These are phyloP conservation scores for Pleurozium schreberi DNA, from an alignment of 225 moss, liverwort and hornwort genomes.

Conservation along the genomic window DNA sequence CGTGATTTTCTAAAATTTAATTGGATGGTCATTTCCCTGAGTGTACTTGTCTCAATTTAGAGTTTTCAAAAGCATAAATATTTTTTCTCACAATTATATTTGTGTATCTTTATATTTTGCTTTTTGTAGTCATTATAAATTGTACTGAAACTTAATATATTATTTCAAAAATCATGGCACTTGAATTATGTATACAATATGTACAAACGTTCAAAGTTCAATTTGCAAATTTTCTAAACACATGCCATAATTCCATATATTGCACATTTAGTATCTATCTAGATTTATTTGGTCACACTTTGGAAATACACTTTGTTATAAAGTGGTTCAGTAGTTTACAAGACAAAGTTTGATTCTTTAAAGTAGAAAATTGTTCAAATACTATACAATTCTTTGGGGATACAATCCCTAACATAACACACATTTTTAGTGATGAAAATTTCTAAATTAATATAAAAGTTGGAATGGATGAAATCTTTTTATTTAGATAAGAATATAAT, in stretches of 20 bases:
- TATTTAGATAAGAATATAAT: too few species aligned
- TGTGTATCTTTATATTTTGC: accelerated
- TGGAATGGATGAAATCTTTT: too few species aligned
- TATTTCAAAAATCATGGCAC: background rate
- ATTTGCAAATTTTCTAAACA: background rate
- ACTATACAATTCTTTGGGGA: background rate
- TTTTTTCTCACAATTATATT: background rate
- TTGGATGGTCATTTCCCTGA: too few species aligned
- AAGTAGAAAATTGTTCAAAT: background rate
- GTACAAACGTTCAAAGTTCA: background rate
- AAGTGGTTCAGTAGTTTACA: background rate
- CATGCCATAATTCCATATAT: background rate
- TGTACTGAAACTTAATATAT: background rate
- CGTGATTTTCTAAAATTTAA: too few species aligned
- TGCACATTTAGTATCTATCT: background rate
- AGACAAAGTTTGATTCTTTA: background rate
- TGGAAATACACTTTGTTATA: background rate
- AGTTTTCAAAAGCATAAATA: background rate
- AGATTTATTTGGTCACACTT: background rate
- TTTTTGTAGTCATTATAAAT: background rate
- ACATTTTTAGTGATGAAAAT: background rate
- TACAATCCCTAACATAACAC: too few species aligned
- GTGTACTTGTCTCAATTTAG: background rate
- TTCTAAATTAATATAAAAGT: background rate
- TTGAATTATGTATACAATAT: background rate